These are phyloP conservation scores for Echeveria elegans DNA, from an alignment of 164 flowering plant species.

Conservation along the genomic window DNA sequence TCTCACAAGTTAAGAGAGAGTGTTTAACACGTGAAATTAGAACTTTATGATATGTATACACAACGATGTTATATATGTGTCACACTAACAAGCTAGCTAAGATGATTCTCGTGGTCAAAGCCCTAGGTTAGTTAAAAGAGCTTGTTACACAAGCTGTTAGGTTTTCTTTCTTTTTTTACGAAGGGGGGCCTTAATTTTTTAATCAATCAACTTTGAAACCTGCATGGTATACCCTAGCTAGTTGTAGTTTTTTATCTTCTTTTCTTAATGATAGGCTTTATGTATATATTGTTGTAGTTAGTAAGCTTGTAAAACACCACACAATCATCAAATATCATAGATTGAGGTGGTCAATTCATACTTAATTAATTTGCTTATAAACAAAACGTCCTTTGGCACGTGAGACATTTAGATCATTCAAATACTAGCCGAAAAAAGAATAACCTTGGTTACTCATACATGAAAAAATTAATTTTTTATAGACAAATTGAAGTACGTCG, in stretches of 20 bases:
- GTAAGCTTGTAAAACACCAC: not conserved
- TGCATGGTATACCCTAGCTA: not conserved
- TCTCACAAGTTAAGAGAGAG: conserved; percentile 6
- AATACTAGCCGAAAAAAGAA: not conserved
- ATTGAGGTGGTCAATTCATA: not conserved
- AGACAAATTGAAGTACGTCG: conserved; percentile 6
- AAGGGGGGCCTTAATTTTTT: not conserved
- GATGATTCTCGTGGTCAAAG: not conserved
- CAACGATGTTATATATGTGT: conserved; percentile 1
- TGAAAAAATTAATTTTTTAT: not conserved
- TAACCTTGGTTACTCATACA: not conserved
- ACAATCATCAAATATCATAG: not conserved
- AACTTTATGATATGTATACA: not conserved
- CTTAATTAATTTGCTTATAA: not conserved
- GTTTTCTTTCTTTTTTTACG: not conserved
- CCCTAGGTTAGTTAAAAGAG: not conserved
- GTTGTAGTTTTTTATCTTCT: not conserved
- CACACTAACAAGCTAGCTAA: not conserved
- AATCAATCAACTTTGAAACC: not conserved
- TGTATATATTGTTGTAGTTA: not conserved
- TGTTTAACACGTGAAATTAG: not conserved
- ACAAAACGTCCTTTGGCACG: not conserved
- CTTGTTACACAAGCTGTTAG: not conserved
- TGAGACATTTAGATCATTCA: not conserved
- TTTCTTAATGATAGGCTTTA: too few relatives aligned